Evolutionary conservation across 768 basidiomycete genomes (phyloP).

Genomic region (Trametes elegans): DNA sequence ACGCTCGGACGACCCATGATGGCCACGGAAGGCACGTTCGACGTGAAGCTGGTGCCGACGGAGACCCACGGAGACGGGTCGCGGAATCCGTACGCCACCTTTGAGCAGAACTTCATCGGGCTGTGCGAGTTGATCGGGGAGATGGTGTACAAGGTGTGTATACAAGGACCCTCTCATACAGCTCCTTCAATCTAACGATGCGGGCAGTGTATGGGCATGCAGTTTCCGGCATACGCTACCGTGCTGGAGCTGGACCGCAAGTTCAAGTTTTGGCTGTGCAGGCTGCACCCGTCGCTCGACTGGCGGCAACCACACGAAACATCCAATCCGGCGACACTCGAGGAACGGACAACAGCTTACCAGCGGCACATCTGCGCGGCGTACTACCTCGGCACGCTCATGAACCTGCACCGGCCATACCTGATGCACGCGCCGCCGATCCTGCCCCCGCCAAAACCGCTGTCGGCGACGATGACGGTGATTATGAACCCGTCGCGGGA

Average conservation of each 20-base stretch:
- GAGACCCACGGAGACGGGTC: conserved; percentile 23
- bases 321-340: conserved; percentile 13
- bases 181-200: not conserved
- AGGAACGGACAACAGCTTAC: conserved; percentile 35
- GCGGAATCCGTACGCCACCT: conserved; percentile 37
- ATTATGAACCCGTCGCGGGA: conserved; percentile 34
- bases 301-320: conserved; percentile 27
- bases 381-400: conserved; percentile 45
- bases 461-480: conserved; percentile 24
- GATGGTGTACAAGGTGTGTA: conserved; percentile 39
- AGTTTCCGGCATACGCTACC: conserved; percentile 27
- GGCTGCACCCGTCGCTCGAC: conserved; percentile 41
- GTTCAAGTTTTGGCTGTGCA: conserved; percentile 43
- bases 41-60: conserved; percentile 31
- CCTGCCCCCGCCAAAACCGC: conserved; percentile 20
- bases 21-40: conserved; percentile 37
- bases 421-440: conserved; percentile 33
- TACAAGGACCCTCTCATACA: not conserved
- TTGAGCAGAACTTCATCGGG: conserved; percentile 37
- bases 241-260: conserved; percentile 44
- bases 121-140: conserved; percentile 41
- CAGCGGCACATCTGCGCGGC: conserved; percentile 45
- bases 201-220: conserved; percentile 20
- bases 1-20: conserved; percentile 46
- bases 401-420: conserved; percentile 45